Evolutionary conservation across 2,329 filamentous ascomycete genomes (phyloP).

Genomic region (Neurospora sp.): DNA sequence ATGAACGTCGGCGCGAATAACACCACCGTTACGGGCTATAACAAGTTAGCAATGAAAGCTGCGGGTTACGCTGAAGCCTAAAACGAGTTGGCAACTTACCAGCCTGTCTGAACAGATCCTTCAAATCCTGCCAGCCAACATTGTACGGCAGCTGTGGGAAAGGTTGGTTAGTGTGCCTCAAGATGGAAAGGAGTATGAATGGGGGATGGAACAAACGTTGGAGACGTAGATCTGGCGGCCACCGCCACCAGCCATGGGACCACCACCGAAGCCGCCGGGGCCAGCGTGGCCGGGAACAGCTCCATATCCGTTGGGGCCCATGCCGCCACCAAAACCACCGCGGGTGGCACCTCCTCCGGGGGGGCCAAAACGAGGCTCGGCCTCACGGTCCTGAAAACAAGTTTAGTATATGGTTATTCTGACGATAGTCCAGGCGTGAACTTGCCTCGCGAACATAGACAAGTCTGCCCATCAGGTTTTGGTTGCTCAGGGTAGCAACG

Average conservation of each 20-base stretch:
- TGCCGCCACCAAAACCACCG: conserved; percentile 50
- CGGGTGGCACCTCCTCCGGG: conserved; percentile 49
- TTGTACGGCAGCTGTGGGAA: conserved; percentile 77
- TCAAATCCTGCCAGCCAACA: conserved; percentile 97
- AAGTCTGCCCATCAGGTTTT: conserved; percentile 95
- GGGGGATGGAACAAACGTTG: conserved; percentile 68
- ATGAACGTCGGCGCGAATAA: conserved; percentile 94
- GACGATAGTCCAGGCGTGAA: conserved; percentile 3
- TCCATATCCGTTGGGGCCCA: conserved; percentile 36
- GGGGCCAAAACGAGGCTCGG: conserved; percentile 90
- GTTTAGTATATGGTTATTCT: conserved; percentile 2
- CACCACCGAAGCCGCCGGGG: conserved; percentile 39
- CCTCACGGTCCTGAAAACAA: conserved; percentile 72
- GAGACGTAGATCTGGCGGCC: conserved; percentile 93
- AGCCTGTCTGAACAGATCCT: conserved; percentile 96
- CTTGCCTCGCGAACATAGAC: conserved; percentile 96
- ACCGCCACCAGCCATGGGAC: conserved; percentile 44
- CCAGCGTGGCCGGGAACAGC: conserved; percentile 32
- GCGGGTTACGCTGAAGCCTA: neutral
- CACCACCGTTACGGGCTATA: conserved; percentile 56
- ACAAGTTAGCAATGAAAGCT: conserved; percentile 7
- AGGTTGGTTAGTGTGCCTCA: conserved; percentile 17
- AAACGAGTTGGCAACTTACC: conserved; percentile 50
- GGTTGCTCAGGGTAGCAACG: conserved; percentile 96
- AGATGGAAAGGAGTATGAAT: conserved; percentile 4